These are phyloP conservation scores for Ustilago trichophora DNA, from an alignment of 1,284 basidiomycete genomes.

Conservation along the genomic window DNA sequence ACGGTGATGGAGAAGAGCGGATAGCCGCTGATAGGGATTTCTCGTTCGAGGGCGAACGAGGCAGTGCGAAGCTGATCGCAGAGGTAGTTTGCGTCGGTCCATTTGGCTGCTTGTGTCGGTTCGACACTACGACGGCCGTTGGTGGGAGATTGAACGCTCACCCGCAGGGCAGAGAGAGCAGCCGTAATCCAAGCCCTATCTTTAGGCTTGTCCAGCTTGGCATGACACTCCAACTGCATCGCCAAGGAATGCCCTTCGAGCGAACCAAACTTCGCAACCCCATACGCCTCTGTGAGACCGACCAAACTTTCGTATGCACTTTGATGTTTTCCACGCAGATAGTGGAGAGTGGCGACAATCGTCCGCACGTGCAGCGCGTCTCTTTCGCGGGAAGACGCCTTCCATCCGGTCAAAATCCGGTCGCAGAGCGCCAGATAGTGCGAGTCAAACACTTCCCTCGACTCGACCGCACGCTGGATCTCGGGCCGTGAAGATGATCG, in stretches of 20 bases:
- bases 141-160: background rate
- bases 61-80: conserved; percentile 40
- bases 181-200: conserved; percentile 80
- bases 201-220: conserved; percentile 70
- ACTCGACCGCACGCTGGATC: conserved; percentile 73
- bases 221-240: conserved; percentile 75
- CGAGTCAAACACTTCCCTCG: conserved; percentile 64
- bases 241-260: conserved; percentile 80
- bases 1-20: conserved; percentile 36
- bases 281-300: conserved; percentile 67
- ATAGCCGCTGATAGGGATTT: conserved; percentile 50
- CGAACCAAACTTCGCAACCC: conserved; percentile 75
- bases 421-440: conserved; percentile 72
- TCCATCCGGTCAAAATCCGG: conserved; percentile 82
- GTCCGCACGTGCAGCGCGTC: conserved; percentile 84
- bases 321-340: conserved; percentile 59
- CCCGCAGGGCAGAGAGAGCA: conserved; percentile 30
- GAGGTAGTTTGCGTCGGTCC: conserved; percentile 28
- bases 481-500: conserved; percentile 69
- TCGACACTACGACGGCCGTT: conserved; percentile 1
- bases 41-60: conserved; percentile 28
- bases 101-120: conserved; percentile 4
- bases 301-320: conserved; percentile 20
- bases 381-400: conserved; percentile 78
- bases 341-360: conserved; percentile 82